Base-by-base conservation (phyloP, 768 basidiomycete species). In the Lentinula aciculospora region DNA sequence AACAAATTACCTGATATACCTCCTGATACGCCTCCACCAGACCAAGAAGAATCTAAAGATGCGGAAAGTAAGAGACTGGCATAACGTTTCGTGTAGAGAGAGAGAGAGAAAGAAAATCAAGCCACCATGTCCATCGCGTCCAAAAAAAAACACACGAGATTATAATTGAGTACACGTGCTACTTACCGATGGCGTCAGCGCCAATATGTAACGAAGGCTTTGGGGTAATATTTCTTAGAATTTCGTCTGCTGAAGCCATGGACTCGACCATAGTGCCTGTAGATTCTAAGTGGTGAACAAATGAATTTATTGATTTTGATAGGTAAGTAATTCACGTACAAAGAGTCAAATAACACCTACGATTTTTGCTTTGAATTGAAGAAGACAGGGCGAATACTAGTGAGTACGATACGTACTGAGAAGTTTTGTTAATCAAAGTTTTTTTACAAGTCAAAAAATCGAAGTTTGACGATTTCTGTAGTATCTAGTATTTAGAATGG, bases 21-120 rank as follows among this genome's bases (percentile, higher is more conserved):
- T 57, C 56, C 36, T 32, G 56, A 48, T n/a, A 17, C 37, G 49
- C 56, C 56, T 57, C 56, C 56, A 23, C 45, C 40, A 47, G 46
- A 47, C 45, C 32, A 8, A 7, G 45, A 23, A 39, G 15, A 48
- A 10, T 57, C 45, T 49, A 57, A 10, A 25, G 36, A n/a, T 31
- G 47, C 8, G 28, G 34, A 49, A 37, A 57, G 8, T 57, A 48
- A 57, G 56, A 57, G 19, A 57, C 45, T 12, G 32, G 56, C 56
- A 57, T 57, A 57, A 57, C 42, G 31, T 54, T 37, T 44, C 42
- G 42, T 44, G 21, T 23, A 44, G 53, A 54, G 31, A 40, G 32
- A 34, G 21, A 53, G 34, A 53, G n/a, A 36, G 3, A 40, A 53
- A 34, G 5, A 15, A 40, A 31, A 21, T 36, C 37, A 32, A 44